Percentiles rank a stretch among this genome's conserved stretches.
Evolutionary conservation across 2,329 filamentous ascomycete species (phyloP).

Genomic region (Leptosphaerulina australis): DNA sequence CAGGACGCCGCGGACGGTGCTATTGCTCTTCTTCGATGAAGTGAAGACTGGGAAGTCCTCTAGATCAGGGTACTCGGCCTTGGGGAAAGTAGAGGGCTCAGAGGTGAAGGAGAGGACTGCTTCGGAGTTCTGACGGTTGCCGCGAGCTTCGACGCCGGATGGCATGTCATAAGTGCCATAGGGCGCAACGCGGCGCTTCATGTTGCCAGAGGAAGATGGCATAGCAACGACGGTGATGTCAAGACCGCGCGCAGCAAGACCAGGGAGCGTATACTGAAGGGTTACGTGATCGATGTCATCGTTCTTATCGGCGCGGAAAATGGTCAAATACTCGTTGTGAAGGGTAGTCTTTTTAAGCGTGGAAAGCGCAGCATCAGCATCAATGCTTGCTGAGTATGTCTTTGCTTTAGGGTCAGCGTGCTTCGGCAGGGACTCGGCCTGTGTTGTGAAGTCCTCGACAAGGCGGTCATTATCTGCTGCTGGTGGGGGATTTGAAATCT

Average conservation of each 20-base stretch:
- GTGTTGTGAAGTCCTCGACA: constrained; percentile 43
- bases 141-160: constrained; percentile 24
- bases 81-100: constrained; percentile 35
- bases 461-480: constrained; percentile 45
- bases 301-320: constrained; percentile 34
- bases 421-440: constrained; percentile 42
- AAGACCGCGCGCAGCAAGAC: constrained; percentile 28
- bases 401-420: constrained; percentile 33
- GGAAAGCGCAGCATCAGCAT: constrained; percentile 30
- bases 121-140: constrained; percentile 40
- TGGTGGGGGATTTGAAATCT: constrained; percentile 42
- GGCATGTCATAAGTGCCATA: constrained; percentile 47
- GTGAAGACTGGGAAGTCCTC: constrained; percentile 38
- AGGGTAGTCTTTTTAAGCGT: constrained; percentile 25
- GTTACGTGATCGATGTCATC: constrained; percentile 23
- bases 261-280: constrained; percentile 23
- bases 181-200: constrained; percentile 42
- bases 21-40: constrained; percentile 29
- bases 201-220: constrained; percentile 35
- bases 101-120: constrained; percentile 37
- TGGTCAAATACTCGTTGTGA: constrained; percentile 41
- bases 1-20: constrained; percentile 59
- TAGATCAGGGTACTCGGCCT: constrained; percentile 29
- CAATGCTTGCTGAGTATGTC: constrained; percentile 34
- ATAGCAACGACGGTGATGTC: constrained; percentile 48